These are phyloP conservation scores for Gamsiella multidivaricata DNA, from an alignment of 192 early-diverging fungal species.

Conservation along the genomic window DNA sequence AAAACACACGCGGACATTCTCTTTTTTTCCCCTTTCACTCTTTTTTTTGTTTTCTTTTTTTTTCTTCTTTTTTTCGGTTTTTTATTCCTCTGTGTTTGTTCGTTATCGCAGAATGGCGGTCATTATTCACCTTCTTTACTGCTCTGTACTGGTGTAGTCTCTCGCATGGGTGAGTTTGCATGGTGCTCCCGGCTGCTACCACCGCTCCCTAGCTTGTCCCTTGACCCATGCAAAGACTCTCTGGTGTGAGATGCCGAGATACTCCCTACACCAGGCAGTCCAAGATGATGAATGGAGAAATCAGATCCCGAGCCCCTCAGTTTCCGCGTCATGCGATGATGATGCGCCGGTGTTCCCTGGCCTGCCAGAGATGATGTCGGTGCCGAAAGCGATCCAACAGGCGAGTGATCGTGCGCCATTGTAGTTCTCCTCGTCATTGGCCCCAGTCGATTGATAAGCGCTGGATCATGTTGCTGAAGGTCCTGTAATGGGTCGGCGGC, in stretches of 20 bases:
- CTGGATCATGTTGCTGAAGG: constrained; percentile 21
- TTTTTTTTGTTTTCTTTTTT: constrained; percentile 2
- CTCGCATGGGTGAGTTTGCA: constrained; percentile 47
- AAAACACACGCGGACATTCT: no score
- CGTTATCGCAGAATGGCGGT: neutral
- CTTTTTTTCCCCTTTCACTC: neutral
- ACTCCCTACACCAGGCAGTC: constrained; percentile 2
- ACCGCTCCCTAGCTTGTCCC: constrained; percentile 17
- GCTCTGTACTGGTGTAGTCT: constrained; percentile 41
- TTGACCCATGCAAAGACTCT: constrained; percentile 37
- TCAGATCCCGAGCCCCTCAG: constrained; percentile 42
- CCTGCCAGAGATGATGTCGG: constrained; percentile 16
- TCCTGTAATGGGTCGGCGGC: constrained; percentile 55
- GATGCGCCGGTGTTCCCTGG: constrained; percentile 42
- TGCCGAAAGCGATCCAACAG: constrained; percentile 18
- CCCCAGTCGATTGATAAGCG: constrained; percentile 15
- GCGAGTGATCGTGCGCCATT: constrained; percentile 45
- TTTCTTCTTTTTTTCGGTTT: neutral
- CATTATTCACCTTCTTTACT: constrained; percentile 46
- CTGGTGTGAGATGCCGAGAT: neutral
- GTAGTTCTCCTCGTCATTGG: constrained; percentile 46
- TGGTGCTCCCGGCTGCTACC: constrained; percentile 25
- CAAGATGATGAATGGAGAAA: constrained; percentile 35
- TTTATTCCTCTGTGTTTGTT: neutral
- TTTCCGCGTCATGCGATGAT: constrained; percentile 36